Evolutionary conservation across 1,284 basidiomycete species (phyloP), one percentile per base, ranked within the genome.

Genomic region (Leccinum pallidistipes): DNA sequence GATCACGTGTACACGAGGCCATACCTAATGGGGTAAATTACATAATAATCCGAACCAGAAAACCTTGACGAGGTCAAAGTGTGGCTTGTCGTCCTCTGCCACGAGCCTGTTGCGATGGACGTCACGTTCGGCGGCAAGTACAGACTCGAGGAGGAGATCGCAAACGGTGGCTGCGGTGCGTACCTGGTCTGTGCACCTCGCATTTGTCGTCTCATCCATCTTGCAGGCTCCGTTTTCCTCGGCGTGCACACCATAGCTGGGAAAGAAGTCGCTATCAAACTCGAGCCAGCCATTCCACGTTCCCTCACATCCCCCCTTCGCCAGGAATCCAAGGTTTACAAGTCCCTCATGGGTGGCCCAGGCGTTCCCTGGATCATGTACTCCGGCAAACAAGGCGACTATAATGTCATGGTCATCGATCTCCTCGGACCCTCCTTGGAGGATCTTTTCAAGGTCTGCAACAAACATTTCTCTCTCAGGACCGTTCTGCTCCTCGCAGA

Each of bases 341-440:
- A 94, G 82, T 92, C 92, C 3, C 86, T 98, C 62, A 93, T 93
- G 78, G 95, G 96, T 57, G 94, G 93, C 59, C 91, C 93, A 50
- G 95, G 95, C 55, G 92, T 98, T 1, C 95, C 96, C 2, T 97
- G 94, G 83, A 93, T 97, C 62, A 86, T 95, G 81, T 97, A 94
- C 90, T 96, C 91, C 49, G 96, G 95, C 31, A 91, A 88, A 69
- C 91, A 96, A 72, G 95, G 95, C 68, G 94, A 96, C 79, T 97
- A 95, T 81, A 96, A 97, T 71, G 94, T 96, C 67, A 94, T 98
- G 93, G 93, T 97, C 70, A 89, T 97, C 71, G 96, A 97, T 81
- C 85, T 97, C 49, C 86, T 98, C 59, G 95, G 95, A 1, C 94
- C 95, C 5, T 94, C 91, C 9, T 83, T 97, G 61, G 95, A 98